Base-by-base conservation (phyloP, 164 flowering plant genomes). In the Magnolia changhungtana region DNA sequence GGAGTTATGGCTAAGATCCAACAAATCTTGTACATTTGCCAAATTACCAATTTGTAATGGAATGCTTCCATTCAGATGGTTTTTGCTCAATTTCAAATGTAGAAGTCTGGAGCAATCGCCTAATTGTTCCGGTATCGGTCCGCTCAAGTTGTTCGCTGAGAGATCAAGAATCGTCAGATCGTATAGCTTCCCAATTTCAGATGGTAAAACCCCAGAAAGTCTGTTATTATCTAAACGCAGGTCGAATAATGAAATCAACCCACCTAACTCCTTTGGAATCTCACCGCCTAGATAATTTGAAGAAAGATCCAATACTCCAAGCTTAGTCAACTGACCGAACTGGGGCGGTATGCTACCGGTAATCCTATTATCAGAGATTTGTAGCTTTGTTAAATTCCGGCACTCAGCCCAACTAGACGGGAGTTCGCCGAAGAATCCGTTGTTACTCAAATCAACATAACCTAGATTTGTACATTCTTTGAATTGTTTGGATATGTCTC, bases 1-100 rank as follows among this genome's bases (percentile, higher is more conserved):
- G 18, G 8, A 4, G 27, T 71, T 67, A 63, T 37, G 3, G 50
- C 45, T 51, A n/a, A 79, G 72, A 61, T 79, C 78, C 19, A 75
- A 72, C 7, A 49, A 16, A 18, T 37, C 52, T 45, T 49, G 37
- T 69, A 69, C 55, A 19, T 13, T 9, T 7, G 1, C 9, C 52
- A 69, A 69, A 49, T 49, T 69, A 24, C 52, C 72, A 45, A 69
- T 69, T n/a, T 69, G 21, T n/a, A 69, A 69, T 49, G 72, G 72
- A 31, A 49, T 69, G 23, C 72, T 69, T 69, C 55, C 72, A 69
- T 69, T 69, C 55, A 69, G 16, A 37, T 16, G 11, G 21, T 69
- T 69, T 19, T 37, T 9, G 21, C 72, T 69, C 72, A 69, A 18
- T 16, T 20, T 69, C 72, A 69, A 49, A 45, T 69, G 37, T 2